Base-by-base conservation (phyloP, 1,284 basidiomycete species). In the Lignosus rhinocerotis region DNA sequence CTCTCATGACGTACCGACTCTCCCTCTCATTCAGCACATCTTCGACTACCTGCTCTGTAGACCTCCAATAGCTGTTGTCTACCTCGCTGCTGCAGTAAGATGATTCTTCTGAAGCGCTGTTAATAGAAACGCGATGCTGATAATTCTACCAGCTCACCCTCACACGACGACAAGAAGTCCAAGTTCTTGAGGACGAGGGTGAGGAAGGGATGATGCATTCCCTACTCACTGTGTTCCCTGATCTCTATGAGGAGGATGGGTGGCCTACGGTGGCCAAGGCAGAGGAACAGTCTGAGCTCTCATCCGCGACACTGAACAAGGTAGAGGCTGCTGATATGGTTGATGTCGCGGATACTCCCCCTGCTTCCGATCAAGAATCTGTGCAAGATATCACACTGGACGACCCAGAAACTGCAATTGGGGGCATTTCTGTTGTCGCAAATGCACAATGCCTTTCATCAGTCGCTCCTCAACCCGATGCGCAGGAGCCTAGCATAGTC, bases 141-240 rank as follows among this genome's bases (percentile, higher is more conserved):
- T 53, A 46, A 50, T 16, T 10, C 32, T 14, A 11, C 67, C 25
- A 92, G 90, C 72, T 90, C 36, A 78, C 86, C 38, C 69, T 92
- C 16, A 73, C 80, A 11, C 78, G 86, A 47, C 89, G 87, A 69
- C 75, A 79, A 32, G 84, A 89, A 55, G 81, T 86, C 1, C 66
- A 77, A 49, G 68, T 73, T 36, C 71, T 92, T 21, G 77, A 83
- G 56, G 75, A 80, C 58, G 85, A 86, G 68, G 86, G 82, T 25
- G 88, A 92, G 66, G 87, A 90, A 8, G 90, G 89, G 31, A 91
- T 92, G 89, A 78, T 93, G n/a, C 93, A 95, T 72, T 90, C 92
- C 25, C 25, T 25, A 25, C 80, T 96, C 17, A 87, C 85, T 39
- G 78, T 83, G 16, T 72, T 95, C 14, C 93, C 93, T 0, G 80